Percentiles rank a stretch among this genome's conserved stretches.
Evolutionary conservation across 768 basidiomycete species (phyloP).

Genomic region (Suillus variegatus): DNA sequence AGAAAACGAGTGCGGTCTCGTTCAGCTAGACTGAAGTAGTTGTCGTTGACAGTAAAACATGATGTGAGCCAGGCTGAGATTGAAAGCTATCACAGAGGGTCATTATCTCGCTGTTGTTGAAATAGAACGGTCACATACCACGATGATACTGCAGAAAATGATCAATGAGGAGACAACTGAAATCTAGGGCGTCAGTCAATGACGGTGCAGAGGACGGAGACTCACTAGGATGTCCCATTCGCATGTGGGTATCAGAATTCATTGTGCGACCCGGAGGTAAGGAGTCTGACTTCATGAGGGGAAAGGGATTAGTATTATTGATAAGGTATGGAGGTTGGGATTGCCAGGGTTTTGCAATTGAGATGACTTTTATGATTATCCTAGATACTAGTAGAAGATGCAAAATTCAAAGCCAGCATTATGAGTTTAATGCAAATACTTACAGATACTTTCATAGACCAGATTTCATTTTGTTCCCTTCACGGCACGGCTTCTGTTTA

Average conservation of each 20-base stretch:
- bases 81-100: conserved; percentile 45
- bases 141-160: conserved; percentile 61
- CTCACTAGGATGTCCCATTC: conserved; percentile 52
- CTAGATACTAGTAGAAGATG: no score
- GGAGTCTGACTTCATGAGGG: conserved; percentile 50
- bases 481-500: no score
- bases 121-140: conserved; percentile 40
- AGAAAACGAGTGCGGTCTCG: conserved; percentile 67
- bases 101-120: neutral
- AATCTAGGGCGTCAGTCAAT: conserved; percentile 26
- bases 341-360: conserved; percentile 38
- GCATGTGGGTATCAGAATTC: conserved; percentile 41
- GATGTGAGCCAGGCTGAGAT: conserved; percentile 74
- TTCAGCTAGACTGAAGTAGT: conserved; percentile 48
- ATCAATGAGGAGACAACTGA: conserved; percentile 53
- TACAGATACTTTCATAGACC: no score
- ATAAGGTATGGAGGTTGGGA: conserved; percentile 30
- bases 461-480: no score
- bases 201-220: neutral
- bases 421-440: no score
- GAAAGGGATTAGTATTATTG: conserved; percentile 49
- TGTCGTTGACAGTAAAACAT: conserved; percentile 55
- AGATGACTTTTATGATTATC: conserved; percentile 6
- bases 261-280: conserved; percentile 35
- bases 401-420: no score